Base-by-base conservation (phyloP, 2,329 filamentous ascomycete species). In the Polychaeton citri region DNA sequence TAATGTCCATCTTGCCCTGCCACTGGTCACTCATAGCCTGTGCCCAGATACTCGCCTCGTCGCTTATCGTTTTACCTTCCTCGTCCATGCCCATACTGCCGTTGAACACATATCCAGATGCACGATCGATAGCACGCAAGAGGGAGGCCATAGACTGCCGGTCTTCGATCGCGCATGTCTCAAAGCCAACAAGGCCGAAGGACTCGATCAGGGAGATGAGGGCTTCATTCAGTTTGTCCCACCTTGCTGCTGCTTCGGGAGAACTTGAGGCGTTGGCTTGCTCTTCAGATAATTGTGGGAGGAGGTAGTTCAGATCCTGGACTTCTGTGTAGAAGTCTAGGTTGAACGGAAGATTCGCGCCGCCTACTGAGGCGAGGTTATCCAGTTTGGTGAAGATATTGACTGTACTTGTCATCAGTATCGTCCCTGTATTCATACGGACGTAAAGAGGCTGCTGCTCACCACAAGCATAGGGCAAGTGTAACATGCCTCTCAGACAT, bases 351-450 rank as follows among this genome's bases (percentile, higher is more conserved):
- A 98, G 69, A 18, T 83, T 75, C 32, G 84, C 79, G 53, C 94
- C 95, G 9, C 50, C 54, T 3, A 54, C 51, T 35, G 80, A 76
- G 21, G 78, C 68, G 36, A 98, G 69, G 54, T 95, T 95, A 62
- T 98, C 90, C 62, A 98, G 93, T 63, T 98, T 98, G 39, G 87
- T 95, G 18, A 98, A 72, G 43, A 98, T 83, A 53, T 98, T 98
- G 47, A 98, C 69, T 54, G 19, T 5, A 9, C 5, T 4, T 4
- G 30, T n/a, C 12, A 7, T n/a, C 30, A 32, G 10, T 17, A 21
- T 21, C n/a, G n/a, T n/a, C n/a, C n/a, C 18, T 6, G 21, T 8
- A 17, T 10, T 28, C 4, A 18, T 18, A 15, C 9, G 16, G 8
- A 18, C 17, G 9, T n/a, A 34, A n/a, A n/a, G n/a, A n/a, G n/a